phyloP scores from a whole-genome alignment of 495 filamentous ascomycete genomes.

The Neurospora africana region DNA sequence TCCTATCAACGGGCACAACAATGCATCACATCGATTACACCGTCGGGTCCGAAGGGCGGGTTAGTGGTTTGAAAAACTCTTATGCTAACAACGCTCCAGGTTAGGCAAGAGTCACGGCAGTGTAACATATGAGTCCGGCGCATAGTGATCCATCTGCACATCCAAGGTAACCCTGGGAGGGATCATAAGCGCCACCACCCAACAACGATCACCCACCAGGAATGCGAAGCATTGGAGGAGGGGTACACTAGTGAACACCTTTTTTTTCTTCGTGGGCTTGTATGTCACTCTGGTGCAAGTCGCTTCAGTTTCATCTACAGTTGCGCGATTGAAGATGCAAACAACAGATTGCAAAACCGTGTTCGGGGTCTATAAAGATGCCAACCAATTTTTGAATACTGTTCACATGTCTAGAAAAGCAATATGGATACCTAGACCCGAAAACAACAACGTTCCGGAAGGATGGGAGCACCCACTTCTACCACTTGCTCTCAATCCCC shows the following conservation, averaged over 20 bases:
- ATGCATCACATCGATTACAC: neutral
- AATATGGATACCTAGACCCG: neutral
- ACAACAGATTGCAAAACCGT: neutral
- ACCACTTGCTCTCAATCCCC: neutral
- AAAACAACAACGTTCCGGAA: neutral
- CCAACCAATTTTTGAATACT: neutral
- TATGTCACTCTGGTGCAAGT: neutral
- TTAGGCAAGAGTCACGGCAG: neutral
- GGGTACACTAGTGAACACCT: neutral
- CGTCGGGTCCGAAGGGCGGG: neutral
- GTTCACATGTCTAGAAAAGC: neutral
- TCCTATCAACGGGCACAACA: neutral
- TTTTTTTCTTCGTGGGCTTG: neutral
- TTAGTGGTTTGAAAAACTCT: neutral
- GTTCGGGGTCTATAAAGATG: neutral
- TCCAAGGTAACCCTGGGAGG: neutral
- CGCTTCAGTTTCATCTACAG: neutral
- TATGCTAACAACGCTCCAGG: neutral
- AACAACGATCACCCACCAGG: neutral
- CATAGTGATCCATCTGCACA: neutral
- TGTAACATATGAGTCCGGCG: neutral
- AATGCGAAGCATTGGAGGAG: neutral
- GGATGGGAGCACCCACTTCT: neutral
- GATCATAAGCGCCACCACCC: neutral
- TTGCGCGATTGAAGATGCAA: neutral